Conservation (phyloP, 148 eudicot genomes). For the Camellia granthamiana region DNA sequence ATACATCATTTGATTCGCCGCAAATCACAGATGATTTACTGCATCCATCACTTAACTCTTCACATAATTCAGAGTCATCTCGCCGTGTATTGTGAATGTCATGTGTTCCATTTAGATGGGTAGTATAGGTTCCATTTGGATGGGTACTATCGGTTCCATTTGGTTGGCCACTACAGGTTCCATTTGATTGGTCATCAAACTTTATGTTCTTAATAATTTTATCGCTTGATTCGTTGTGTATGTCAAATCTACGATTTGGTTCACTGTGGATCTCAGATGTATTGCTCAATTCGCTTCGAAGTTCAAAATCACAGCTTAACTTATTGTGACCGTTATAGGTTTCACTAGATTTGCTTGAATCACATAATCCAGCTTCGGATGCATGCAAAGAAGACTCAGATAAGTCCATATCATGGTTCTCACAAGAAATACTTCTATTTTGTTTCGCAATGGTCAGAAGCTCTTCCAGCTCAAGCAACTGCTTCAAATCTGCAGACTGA, state of each 20-base stretch:
- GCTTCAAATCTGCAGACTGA: slow-evolving; percentile 82
- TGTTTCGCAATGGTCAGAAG: slow-evolving; percentile 48
- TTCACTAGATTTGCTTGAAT: slow-evolving; percentile 39
- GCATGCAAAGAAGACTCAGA: slow-evolving; percentile 22
- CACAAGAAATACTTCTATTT: slow-evolving; percentile 31
- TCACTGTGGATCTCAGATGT: slow-evolving; percentile 31
- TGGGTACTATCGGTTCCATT: slow-evolving; percentile 20
- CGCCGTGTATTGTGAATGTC: slow-evolving; percentile 16
- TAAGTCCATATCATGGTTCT: slow-evolving; percentile 33
- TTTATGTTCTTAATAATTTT: slow-evolving; percentile 35
- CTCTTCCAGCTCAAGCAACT: slow-evolving; percentile 84
- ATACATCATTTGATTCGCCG: slow-evolving; percentile 43
- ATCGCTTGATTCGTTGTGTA: slow-evolving; percentile 37
- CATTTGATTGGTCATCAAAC: slow-evolving; percentile 39
- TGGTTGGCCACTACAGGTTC: slow-evolving; percentile 24
- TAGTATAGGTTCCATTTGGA: slow-evolving; percentile 11
- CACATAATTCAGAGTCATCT: slow-evolving; percentile 40
- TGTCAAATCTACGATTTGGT: slow-evolving; percentile 23
- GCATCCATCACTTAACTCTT: slow-evolving; percentile 24
- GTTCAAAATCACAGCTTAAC: slow-evolving; percentile 37
- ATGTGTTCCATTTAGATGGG: slow-evolving; percentile 18
- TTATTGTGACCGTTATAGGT: slow-evolving; percentile 31
- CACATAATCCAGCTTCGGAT: slow-evolving; percentile 31
- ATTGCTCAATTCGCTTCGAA: slow-evolving; percentile 37
- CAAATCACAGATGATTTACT: slow-evolving; percentile 21